phyloP scores from a whole-genome alignment of 495 filamentous ascomycete species.

The Trichoderma parareesei region DNA sequence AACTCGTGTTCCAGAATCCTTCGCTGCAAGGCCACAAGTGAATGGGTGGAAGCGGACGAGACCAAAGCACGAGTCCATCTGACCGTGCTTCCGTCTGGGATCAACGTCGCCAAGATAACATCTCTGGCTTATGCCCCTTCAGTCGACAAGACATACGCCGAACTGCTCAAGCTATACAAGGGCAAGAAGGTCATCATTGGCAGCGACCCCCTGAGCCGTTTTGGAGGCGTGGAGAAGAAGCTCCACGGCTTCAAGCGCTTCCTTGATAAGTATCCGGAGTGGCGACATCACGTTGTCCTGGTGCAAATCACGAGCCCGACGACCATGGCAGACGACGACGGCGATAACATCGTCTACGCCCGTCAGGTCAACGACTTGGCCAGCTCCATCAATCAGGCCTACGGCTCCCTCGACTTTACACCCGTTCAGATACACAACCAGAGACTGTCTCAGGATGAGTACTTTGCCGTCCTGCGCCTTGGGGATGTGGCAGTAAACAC shows the following conservation, averaged over 20 bases:
- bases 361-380: conserved; percentile 81
- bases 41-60: conserved; percentile 77
- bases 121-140: conserved; percentile 15
- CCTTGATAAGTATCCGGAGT: conserved; percentile 76
- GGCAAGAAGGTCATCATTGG: conserved; percentile 89
- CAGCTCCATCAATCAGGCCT: conserved; percentile 79
- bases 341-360: conserved; percentile 65
- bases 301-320: conserved; percentile 91
- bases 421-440: conserved; percentile 89
- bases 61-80: conserved; percentile 68
- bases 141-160: conserved; percentile 58
- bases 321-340: conserved; percentile 60
- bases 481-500: conserved; percentile 88
- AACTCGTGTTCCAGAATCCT: conserved; percentile 85
- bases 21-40: conserved; percentile 32
- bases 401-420: conserved; percentile 73
- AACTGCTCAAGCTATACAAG: conserved; percentile 61
- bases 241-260: conserved; percentile 86
- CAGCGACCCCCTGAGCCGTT: conserved; percentile 78
- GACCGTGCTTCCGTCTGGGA: too few species aligned
- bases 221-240: conserved; percentile 85
- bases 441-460: conserved; percentile 77
- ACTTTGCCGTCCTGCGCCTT: conserved; percentile 77
- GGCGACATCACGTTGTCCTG: conserved; percentile 79
- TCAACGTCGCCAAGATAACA: too few species aligned